Percentiles rank a stretch among this genome's conserved stretches.
Conservation (phyloP, 495 filamentous ascomycete species). For the Penicillium silybi region DNA sequence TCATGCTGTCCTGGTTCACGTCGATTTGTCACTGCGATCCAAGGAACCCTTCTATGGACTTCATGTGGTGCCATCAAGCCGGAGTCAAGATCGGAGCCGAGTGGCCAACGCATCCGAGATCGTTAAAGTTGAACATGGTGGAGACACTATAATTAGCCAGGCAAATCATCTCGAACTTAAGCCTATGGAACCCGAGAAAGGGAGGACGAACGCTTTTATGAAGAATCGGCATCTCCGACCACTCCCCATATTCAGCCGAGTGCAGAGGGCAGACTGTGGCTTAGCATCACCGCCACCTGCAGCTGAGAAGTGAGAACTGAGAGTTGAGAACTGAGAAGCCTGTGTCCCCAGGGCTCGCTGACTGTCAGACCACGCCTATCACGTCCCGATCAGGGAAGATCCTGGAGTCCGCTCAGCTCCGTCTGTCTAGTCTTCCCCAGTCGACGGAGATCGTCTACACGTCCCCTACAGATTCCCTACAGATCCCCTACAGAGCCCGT, state of each 20-base stretch:
- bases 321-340: neutral
- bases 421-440: neutral
- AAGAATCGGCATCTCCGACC: constrained; percentile 1
- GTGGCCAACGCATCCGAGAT: neutral
- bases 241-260: constrained; percentile 14
- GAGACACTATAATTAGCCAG: neutral
- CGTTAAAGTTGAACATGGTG: neutral
- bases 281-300: constrained; percentile 16
- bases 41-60: too few relatives aligned
- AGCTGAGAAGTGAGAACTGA: too few relatives aligned
- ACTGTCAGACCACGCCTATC: constrained; percentile 4
- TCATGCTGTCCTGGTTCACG: neutral
- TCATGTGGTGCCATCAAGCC: neutral
- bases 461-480: constrained; percentile 15
- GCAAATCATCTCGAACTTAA: neutral
- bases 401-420: constrained; percentile 12
- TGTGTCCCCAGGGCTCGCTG: neutral
- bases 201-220: neutral
- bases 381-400: constrained; percentile 15
- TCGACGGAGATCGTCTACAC: constrained; percentile 14
- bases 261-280: constrained; percentile 15
- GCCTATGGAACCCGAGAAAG: neutral
- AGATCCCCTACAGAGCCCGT: constrained; percentile 11
- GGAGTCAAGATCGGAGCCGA: neutral
- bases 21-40: too few relatives aligned